Evolutionary conservation across 164 flowering plant species (phyloP).

Genomic region (Cinnamomum micranthum): DNA sequence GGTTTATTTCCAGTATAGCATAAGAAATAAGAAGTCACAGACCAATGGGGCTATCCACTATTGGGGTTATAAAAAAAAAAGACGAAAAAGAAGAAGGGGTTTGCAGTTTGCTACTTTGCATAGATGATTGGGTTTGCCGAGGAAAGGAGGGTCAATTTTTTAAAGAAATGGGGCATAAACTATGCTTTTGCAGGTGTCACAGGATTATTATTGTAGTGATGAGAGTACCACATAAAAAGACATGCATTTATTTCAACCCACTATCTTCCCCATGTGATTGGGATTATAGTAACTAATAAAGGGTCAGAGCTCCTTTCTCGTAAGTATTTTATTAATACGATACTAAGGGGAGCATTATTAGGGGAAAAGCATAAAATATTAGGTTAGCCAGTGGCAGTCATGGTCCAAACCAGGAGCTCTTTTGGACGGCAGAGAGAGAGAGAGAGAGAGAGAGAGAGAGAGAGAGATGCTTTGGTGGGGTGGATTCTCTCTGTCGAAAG

Average conservation of each 20-base stretch:
- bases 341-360: conserved; percentile 1
- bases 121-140: neutral
- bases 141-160: neutral
- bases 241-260: neutral
- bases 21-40: too few species aligned
- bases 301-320: neutral
- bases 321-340: neutral
- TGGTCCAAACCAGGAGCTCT: neutral
- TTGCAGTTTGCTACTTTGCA: neutral
- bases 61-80: neutral
- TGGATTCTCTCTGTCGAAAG: conserved; percentile 2
- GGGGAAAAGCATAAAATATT: neutral
- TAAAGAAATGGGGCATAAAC: neutral
- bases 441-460: neutral
- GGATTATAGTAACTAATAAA: neutral
- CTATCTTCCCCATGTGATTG: neutral
- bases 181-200: neutral
- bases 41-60: neutral
- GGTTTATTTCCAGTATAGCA: neutral
- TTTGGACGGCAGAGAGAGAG: neutral
- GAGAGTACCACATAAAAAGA: neutral
- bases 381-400: neutral
- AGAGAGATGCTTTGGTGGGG: neutral
- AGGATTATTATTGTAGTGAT: too few species aligned
- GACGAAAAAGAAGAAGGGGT: neutral